phyloP scores from a whole-genome alignment of 2,329 filamentous ascomycete genomes.

The Pseudodiploospora longispora region DNA sequence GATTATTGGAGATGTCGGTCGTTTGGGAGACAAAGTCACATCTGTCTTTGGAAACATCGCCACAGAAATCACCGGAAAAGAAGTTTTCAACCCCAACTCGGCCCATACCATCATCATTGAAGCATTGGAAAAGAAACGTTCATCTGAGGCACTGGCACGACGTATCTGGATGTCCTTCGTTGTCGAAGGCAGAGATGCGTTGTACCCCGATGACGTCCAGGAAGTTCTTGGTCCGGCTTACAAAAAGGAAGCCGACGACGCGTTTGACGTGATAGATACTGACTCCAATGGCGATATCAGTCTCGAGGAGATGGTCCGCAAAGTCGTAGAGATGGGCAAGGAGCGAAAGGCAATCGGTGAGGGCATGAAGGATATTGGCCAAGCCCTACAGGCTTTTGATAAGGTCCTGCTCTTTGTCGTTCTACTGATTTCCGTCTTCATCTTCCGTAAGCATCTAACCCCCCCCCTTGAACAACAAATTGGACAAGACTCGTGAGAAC shows the following conservation, averaged over 20 bases:
- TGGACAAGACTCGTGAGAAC: no score
- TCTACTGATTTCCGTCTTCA: slow-evolving; percentile 70
- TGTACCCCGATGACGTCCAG: slow-evolving; percentile 72
- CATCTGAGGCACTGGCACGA: slow-evolving; percentile 85
- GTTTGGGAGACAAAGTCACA: slow-evolving; percentile 87
- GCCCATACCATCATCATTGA: slow-evolving; percentile 84
- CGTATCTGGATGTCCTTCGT: slow-evolving; percentile 99
- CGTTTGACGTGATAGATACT: slow-evolving; percentile 70
- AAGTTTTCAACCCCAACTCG: slow-evolving; percentile 88
- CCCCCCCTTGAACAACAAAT: no score
- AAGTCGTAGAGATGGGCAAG: slow-evolving; percentile 73
- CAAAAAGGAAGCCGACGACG: slow-evolving; percentile 74
- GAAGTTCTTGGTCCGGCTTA: slow-evolving; percentile 78
- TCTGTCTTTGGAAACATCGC: slow-evolving; percentile 89
- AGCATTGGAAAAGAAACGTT: slow-evolving; percentile 74
- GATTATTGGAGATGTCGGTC: slow-evolving; percentile 67
- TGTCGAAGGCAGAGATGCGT: slow-evolving; percentile 72
- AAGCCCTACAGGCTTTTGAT: slow-evolving; percentile 87
- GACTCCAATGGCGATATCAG: slow-evolving; percentile 92
- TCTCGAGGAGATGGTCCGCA: slow-evolving; percentile 89
- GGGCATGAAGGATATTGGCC: slow-evolving; percentile 96
- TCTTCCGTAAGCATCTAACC: slow-evolving; percentile 56
- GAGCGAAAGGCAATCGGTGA: slow-evolving; percentile 82
- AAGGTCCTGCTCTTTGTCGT: slow-evolving; percentile 76
- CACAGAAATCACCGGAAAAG: slow-evolving; percentile 88